Base-by-base conservation (phyloP, 1,284 basidiomycete genomes). In the Ceratobasidium sp. region DNA sequence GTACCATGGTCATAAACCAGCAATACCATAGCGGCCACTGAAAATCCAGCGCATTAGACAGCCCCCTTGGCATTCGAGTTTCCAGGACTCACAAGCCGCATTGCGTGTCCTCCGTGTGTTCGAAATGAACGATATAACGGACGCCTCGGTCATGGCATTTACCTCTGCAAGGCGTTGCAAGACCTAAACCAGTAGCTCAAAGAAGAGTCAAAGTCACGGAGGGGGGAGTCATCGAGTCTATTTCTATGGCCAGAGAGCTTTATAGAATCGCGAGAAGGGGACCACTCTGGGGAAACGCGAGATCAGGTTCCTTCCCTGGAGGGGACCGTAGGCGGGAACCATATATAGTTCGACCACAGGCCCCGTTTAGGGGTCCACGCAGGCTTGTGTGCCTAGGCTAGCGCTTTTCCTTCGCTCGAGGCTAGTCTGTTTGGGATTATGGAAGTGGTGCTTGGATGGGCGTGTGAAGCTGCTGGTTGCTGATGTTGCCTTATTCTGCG, bases 251-350 rank as follows among this genome's bases (percentile, higher is more conserved):
- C 39, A 5, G 41, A n/a, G 71, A n/a, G 46, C 71, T 73, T 73
- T 73, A 73, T 73, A 73, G 37, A 53, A 34, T 41, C 56, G 31
- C 71, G 59, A 62, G 31, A 24, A 29, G 24, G 43, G 59, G 59
- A 73, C 66, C 66, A 69, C 53, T 53, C 29, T 58, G 66, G 54
- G 29, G 39, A 37, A 34, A 48, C 53, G 59, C 29, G 24, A 16
- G 58, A 72, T 73, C 71, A 73, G 59, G 48, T 73, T 53, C 34
- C 46, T 56, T 72, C 61, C 43, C 69, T 46, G 58, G 61, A n/a
- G n/a, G 51, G 22, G 69, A 72, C 61, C 59, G 59, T 73, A 73
- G 63, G 71, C 71, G 71, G 71, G 48, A 73, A 73, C 19, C 27
- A 37, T 16, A n/a, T n/a, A 68, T 46, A 22, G 56, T 59, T 63